A percentile compares a stretch with the other conserved stretches of the same genome.
Conservation (phyloP, 345 rosid species). For the Populus ilicifolia region DNA sequence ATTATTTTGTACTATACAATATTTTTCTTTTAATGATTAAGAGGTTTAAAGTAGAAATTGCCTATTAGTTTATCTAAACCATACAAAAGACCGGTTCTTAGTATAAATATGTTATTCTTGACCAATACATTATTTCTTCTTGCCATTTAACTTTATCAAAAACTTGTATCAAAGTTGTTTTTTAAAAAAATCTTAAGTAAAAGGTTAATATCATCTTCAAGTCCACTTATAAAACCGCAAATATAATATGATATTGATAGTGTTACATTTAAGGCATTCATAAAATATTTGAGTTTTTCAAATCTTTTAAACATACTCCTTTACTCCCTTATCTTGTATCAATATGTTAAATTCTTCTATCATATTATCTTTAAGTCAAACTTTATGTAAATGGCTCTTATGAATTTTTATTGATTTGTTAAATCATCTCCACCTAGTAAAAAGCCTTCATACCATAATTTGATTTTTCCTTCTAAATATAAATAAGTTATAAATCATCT, state of each 20-base stretch:
- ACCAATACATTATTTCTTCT: neutral
- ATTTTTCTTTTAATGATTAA: neutral
- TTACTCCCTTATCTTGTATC: too few relatives aligned
- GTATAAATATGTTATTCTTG: neutral
- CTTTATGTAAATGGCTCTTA: neutral
- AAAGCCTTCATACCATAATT: neutral
- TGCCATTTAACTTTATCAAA: neutral
- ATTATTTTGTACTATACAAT: neutral
- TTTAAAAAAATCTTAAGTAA: too few relatives aligned
- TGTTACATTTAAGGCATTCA: too few relatives aligned
- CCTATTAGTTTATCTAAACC: neutral
- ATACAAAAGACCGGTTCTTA: neutral
- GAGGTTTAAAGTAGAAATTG: neutral
- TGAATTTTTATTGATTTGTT: too few relatives aligned
- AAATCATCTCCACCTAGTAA: neutral
- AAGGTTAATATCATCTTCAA: neutral
- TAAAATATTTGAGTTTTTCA: too few relatives aligned
- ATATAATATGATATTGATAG: neutral
- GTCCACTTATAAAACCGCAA: neutral
- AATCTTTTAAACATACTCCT: too few relatives aligned
- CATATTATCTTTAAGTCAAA: too few relatives aligned
- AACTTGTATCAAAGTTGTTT: neutral
- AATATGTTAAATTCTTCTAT: too few relatives aligned
- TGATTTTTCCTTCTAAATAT: too few relatives aligned
- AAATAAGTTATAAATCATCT: too few relatives aligned